Conservation (phyloP, 768 basidiomycete genomes). For the Myochromella boudieri region DNA sequence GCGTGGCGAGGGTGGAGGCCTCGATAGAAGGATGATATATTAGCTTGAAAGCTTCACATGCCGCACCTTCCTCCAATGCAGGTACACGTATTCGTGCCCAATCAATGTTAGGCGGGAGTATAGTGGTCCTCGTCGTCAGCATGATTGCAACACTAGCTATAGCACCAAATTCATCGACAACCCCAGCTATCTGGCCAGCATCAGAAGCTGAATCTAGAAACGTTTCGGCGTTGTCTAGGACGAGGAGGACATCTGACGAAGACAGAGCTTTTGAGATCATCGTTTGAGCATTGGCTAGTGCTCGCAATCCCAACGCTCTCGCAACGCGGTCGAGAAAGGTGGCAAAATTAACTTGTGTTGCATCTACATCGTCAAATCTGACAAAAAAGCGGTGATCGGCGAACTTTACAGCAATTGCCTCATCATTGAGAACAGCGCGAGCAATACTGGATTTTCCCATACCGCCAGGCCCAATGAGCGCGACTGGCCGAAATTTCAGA, state of each 20-base stretch:
- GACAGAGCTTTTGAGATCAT: constrained; percentile 1
- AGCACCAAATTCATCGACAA: constrained; percentile 10
- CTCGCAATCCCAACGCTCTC: background rate
- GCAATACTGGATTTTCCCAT: constrained; percentile 16
- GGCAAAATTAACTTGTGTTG: constrained; percentile 2
- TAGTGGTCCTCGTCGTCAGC: constrained; percentile 7
- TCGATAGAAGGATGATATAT: constrained; percentile 4
- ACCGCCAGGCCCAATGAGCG: constrained; percentile 13
- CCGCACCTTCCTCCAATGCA: constrained; percentile 7
- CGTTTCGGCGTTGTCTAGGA: constrained; percentile 17
- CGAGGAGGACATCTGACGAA: background rate
- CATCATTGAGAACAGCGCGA: constrained; percentile 6
- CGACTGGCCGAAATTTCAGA: background rate
- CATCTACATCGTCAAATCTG: constrained; percentile 13
- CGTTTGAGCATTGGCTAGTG: background rate
- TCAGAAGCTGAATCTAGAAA: constrained; percentile 13
- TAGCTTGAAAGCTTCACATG: constrained; percentile 4
- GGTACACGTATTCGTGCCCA: constrained; percentile 9
- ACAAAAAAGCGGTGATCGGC: constrained; percentile 9
- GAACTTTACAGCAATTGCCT: constrained; percentile 5
- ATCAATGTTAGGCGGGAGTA: constrained; percentile 6
- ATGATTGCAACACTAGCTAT: constrained; percentile 10
- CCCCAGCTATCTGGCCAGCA: constrained; percentile 5
- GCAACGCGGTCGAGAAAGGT: constrained; percentile 11
- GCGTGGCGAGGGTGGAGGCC: background rate